phyloP scores from a whole-genome alignment of 1,284 basidiomycete genomes.

The Ustilago xerochloae region DNA sequence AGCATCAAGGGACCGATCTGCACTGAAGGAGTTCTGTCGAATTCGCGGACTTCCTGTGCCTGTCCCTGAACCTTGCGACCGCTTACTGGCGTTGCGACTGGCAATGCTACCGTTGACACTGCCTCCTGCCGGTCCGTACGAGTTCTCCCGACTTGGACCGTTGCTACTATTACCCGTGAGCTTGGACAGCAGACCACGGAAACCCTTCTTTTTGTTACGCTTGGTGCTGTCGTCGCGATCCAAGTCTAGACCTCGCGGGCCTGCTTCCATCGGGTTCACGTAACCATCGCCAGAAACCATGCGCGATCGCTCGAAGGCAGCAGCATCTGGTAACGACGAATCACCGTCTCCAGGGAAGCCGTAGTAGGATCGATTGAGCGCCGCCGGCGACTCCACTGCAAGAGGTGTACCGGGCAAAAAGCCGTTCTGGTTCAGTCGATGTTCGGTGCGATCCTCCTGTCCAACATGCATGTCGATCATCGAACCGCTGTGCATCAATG shows the following conservation, averaged over 20 bases:
- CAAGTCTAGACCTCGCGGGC: slow-evolving; percentile 31
- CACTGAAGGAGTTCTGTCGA: slow-evolving; percentile 40
- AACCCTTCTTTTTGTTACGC: slow-evolving; percentile 57
- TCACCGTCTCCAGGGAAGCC: slow-evolving; percentile 59
- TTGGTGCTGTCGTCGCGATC: slow-evolving; percentile 30
- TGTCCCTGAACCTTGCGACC: slow-evolving; percentile 43
- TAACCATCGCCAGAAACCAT: slow-evolving; percentile 45
- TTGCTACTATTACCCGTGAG: slow-evolving; percentile 40
- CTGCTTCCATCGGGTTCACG: slow-evolving; percentile 44
- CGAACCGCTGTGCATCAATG: slow-evolving; percentile 67
- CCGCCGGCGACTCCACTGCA: slow-evolving; percentile 37
- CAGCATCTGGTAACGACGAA: slow-evolving; percentile 30
- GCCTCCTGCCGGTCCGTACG: slow-evolving; percentile 3
- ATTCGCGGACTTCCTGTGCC: slow-evolving; percentile 34
- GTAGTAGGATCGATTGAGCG: slow-evolving; percentile 50
- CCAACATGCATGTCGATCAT: slow-evolving; percentile 70
- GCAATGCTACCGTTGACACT: slow-evolving; percentile 47
- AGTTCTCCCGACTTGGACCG: slow-evolving; percentile 19
- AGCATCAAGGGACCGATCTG: slow-evolving; percentile 46
- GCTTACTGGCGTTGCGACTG: slow-evolving; percentile 45
- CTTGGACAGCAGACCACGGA: slow-evolving; percentile 54
- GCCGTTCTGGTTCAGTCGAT: slow-evolving; percentile 54
- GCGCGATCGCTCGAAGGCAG: slow-evolving; percentile 33
- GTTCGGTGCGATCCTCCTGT: slow-evolving; percentile 55
- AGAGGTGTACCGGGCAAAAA: slow-evolving; percentile 51